Conservation (phyloP, 2,329 filamentous ascomycete genomes). For the Fusarium beomiforme region DNA sequence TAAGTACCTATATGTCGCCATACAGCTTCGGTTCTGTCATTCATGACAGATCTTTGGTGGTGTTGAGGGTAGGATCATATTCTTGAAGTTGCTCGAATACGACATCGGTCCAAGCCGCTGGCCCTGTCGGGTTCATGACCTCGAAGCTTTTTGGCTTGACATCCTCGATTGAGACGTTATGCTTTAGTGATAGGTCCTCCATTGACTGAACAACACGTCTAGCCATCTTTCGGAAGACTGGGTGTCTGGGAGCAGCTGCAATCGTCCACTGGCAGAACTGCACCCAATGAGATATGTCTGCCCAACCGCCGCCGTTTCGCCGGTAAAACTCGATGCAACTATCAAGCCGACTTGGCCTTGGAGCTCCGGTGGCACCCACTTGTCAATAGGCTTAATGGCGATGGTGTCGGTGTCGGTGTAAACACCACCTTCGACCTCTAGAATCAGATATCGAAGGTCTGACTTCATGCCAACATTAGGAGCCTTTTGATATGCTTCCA, state of each 20-base stretch:
- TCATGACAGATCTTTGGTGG: not conserved
- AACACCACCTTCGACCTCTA: not conserved
- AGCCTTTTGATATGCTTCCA: not conserved
- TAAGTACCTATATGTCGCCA: not conserved
- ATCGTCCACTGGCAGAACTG: not conserved
- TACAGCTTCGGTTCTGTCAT: not conserved
- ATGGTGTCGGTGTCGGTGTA: not conserved
- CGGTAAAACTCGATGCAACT: not conserved
- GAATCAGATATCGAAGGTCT: not conserved
- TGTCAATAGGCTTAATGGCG: not conserved
- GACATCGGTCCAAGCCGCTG: not conserved
- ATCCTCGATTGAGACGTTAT: not conserved
- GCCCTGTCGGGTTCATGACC: not conserved
- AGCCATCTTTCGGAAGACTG: not conserved
- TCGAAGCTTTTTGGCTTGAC: not conserved
- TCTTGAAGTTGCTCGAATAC: not conserved
- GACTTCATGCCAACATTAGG: not conserved
- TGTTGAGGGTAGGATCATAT: not conserved
- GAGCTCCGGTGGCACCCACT: not conserved
- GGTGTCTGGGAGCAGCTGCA: not conserved
- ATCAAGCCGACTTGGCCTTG: not conserved
- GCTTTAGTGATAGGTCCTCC: not conserved
- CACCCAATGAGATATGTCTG: not conserved
- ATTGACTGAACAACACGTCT: not conserved
- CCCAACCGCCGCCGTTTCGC: not conserved